A percentile compares a stretch with the other conserved stretches of the same genome.
Evolutionary conservation across 768 basidiomycete species (phyloP).

Genomic region (Cubamyces lactineus): DNA sequence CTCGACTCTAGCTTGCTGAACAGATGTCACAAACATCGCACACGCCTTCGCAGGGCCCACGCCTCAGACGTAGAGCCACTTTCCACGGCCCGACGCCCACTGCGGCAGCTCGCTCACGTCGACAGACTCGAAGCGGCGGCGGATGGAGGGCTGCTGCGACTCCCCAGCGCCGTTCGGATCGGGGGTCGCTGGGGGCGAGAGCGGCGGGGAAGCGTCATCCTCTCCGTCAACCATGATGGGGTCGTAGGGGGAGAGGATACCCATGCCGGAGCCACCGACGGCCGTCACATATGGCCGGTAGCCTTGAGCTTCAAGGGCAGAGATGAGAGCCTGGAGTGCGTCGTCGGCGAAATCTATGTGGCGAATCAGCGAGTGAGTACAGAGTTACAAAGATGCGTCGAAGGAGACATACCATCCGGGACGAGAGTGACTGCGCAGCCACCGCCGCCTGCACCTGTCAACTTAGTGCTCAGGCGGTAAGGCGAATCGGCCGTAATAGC

Average conservation of each 20-base stretch:
- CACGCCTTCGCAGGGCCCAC: neutral
- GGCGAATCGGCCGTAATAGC: constrained; percentile 64
- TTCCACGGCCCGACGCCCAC: constrained; percentile 58
- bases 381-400: neutral
- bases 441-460: constrained; percentile 97
- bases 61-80: constrained; percentile 61
- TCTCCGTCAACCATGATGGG: constrained; percentile 8
- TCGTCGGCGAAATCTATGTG: constrained; percentile 70
- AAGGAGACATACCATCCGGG: constrained; percentile 74
- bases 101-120: constrained; percentile 46
- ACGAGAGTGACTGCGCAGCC: constrained; percentile 97
- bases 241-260: constrained; percentile 67
- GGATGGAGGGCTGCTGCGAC: constrained; percentile 29
- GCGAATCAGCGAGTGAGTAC: neutral
- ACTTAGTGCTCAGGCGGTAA: constrained; percentile 82
- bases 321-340: constrained; percentile 59
- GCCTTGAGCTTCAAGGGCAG: constrained; percentile 59
- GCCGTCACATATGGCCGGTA: constrained; percentile 89
- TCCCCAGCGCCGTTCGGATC: constrained; percentile 23
- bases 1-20: neutral
- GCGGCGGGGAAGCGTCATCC: constrained; percentile 17
- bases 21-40: neutral
- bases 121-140: constrained; percentile 47
- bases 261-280: constrained; percentile 92
- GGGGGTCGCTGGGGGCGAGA: constrained; percentile 34